Conservation (phyloP, 345 rosid species). For the Syzygium aqueum region DNA sequence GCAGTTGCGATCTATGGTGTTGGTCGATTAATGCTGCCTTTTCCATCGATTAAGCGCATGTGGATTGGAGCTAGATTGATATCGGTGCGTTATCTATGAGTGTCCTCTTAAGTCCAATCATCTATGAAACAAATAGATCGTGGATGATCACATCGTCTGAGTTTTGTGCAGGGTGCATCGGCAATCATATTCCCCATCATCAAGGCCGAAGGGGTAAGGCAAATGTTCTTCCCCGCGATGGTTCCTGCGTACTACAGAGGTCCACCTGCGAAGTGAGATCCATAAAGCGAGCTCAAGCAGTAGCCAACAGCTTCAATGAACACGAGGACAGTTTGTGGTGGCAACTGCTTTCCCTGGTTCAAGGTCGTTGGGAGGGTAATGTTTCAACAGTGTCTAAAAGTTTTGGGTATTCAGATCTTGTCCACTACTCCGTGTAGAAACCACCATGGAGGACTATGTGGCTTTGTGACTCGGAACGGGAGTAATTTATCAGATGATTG, state of each 20-base stretch:
- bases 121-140: not conserved
- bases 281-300: not conserved
- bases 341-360: not conserved
- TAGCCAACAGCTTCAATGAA: not conserved
- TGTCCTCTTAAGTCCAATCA: not conserved
- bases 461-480: not conserved
- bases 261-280: slow-evolving; percentile 9
- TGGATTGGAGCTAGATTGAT: slow-evolving; percentile 42
- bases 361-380: not conserved
- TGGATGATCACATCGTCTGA: not conserved
- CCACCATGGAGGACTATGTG: not conserved
- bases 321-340: not conserved
- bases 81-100: slow-evolving; percentile 9
- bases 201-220: slow-evolving; percentile 37
- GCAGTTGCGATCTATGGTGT: slow-evolving; percentile 36
- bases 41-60: slow-evolving; percentile 34
- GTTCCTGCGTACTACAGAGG: slow-evolving; percentile 35
- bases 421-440: not conserved
- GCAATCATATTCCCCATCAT: slow-evolving; percentile 36
- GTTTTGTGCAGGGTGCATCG: slow-evolving; percentile 25
- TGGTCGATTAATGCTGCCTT: slow-evolving; percentile 37
- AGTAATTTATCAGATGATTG: not conserved
- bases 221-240: slow-evolving; percentile 40
- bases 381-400: not conserved
- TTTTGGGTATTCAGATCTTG: not conserved